Evolutionary conservation across 208 protist genomes (phyloP).

Genomic region (Acanthamoeba sp.): DNA sequence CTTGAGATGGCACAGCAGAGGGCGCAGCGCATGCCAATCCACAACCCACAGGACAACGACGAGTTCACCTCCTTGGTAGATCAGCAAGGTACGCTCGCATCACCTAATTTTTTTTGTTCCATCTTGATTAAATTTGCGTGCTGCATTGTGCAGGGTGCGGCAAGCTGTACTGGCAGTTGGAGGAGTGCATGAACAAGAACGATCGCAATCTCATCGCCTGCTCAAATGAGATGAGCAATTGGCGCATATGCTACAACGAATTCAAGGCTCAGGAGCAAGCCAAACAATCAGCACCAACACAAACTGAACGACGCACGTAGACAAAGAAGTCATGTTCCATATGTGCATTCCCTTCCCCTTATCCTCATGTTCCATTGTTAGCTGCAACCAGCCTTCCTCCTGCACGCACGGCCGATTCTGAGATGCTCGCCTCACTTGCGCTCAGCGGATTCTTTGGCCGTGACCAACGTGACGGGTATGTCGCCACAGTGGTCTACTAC

Average conservation of each 20-base stretch:
- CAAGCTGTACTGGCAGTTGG: conserved; percentile 40
- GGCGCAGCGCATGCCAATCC: not conserved
- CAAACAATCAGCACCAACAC: not conserved
- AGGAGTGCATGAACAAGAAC: conserved; percentile 61
- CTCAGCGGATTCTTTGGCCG: not conserved
- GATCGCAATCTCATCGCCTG: conserved; percentile 28
- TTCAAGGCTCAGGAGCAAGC: conserved; percentile 37
- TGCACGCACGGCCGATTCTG: not conserved
- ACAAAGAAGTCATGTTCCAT: no score
- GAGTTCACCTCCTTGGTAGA: conserved; percentile 41
- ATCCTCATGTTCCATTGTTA: not conserved
- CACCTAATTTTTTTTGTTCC: not conserved
- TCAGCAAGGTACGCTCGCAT: conserved; percentile 25
- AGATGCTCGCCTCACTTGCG: not conserved
- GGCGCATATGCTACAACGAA: conserved; percentile 11
- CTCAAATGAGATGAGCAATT: conserved; percentile 35
- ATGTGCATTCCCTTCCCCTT: not conserved
- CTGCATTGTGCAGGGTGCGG: not conserved
- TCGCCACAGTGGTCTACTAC: not conserved
- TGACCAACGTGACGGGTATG: conserved; percentile 31
- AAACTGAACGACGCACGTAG: not conserved
- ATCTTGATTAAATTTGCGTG: not conserved
- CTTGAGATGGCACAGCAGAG: conserved; percentile 7
- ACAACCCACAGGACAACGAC: conserved; percentile 17
- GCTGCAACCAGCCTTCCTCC: not conserved